Evolutionary conservation across 768 basidiomycete genomes (phyloP), one percentile per base, ranked within the genome.

Genomic region (Austroboletus eburneus): DNA sequence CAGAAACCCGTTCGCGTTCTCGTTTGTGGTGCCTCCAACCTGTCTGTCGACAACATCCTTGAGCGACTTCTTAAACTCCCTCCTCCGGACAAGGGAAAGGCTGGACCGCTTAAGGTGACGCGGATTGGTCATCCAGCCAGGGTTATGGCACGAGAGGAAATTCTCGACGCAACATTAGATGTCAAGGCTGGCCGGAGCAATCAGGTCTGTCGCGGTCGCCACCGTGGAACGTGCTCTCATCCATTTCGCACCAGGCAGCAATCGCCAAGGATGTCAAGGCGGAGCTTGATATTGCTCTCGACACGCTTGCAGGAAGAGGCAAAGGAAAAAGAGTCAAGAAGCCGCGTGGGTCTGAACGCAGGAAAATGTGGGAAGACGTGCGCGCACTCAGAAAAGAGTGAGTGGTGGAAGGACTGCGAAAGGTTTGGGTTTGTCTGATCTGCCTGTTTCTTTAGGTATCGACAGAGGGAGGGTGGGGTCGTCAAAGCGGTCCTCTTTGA

Each of bases 111-210:
- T 10, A 82, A 75, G 59, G 78, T 85, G 7, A 92, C 93, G 0
- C 78, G 96, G n/a, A 75, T 99, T 12, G 96, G 96, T 0, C 96
- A 99, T 65, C 96, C 96, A 0, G 95, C 96, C 0, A 79, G 96
- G 21, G 85, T 98, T 1, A 86, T 96, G 74, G 72, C 83, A 1
- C 74, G 81, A 20, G 77, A 82, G 55, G 74, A 77, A 17, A 69
- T 89, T 23, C 60, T 89, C 16, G 79, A 86, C 16, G 72, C 79
- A 1, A 92, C 85, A 5, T 66, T 84, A 30, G 87, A 91, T 58
- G 77, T 80, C 20, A 82, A 90, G 64, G 83, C 88, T 0, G 73
- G 77, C 20, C 70, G 80, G 34, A 84, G 83, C 43, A 89, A 91
- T 48, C 83, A 87, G 72, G 81, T 78, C 29, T 29, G 40, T 45